phyloP scores from a whole-genome alignment of 306 rosid genomes.

The Begonia peltatifolia region DNA sequence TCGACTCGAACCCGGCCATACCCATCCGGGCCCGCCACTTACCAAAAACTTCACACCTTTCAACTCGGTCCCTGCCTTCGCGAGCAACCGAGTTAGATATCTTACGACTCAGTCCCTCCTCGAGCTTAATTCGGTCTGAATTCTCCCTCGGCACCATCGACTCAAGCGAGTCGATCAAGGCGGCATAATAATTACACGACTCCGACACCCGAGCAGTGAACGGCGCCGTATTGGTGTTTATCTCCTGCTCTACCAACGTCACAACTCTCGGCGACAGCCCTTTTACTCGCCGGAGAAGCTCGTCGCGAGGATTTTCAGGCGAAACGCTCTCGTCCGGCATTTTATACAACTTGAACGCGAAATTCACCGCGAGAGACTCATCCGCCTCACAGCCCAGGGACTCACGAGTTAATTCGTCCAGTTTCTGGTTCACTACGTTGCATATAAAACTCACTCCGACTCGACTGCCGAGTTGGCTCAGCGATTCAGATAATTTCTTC shows the following conservation, averaged over 20 bases:
- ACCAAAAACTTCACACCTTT: slow-evolving; percentile 81
- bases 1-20: slow-evolving; percentile 78
- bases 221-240: slow-evolving; percentile 82
- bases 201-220: slow-evolving; percentile 61
- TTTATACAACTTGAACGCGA: slow-evolving; percentile 54
- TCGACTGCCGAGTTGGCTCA: slow-evolving; percentile 21
- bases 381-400: slow-evolving; percentile 42
- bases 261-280: slow-evolving; percentile 49
- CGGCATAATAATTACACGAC: slow-evolving; percentile 33
- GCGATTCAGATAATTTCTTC: slow-evolving; percentile 15
- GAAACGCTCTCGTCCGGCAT: slow-evolving; percentile 92
- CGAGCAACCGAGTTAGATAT: slow-evolving; percentile 54
- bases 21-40: slow-evolving; percentile 93
- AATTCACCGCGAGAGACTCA: slow-evolving; percentile 51
- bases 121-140: slow-evolving; percentile 36
- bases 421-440: slow-evolving; percentile 15
- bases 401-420: slow-evolving; percentile 63
- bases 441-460: slow-evolving; percentile 30
- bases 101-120: slow-evolving; percentile 54
- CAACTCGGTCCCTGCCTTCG: slow-evolving; percentile 83
- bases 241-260: slow-evolving; percentile 60
- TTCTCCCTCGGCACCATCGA: slow-evolving; percentile 7
- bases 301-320: slow-evolving; percentile 76
- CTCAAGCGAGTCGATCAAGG: slow-evolving; percentile 50
- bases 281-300: slow-evolving; percentile 73